A percentile compares a stretch with the other conserved stretches of the same genome.
phyloP scores from a whole-genome alignment of 495 filamentous ascomycete species.

The Aspergillus avenaceus region DNA sequence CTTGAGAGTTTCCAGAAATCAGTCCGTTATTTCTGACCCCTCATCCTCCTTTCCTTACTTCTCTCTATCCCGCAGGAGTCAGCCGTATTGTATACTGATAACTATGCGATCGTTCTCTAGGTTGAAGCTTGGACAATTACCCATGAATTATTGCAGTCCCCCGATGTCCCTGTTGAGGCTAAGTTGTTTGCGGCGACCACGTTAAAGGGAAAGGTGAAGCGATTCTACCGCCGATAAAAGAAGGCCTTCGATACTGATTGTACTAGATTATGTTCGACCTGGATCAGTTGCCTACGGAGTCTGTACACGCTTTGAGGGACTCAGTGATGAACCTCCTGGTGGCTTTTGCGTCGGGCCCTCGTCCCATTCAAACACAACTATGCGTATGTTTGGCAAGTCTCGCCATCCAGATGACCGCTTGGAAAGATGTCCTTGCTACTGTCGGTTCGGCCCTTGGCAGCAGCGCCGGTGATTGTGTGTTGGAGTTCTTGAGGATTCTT shows the following conservation, averaged over 20 bases:
- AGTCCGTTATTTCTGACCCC: constrained; percentile 52
- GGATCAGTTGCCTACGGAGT: constrained; percentile 75
- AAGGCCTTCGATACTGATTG: constrained; percentile 23
- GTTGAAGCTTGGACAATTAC: constrained; percentile 86
- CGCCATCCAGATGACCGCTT: constrained; percentile 91
- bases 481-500: constrained; percentile 94
- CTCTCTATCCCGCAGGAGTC: not conserved
- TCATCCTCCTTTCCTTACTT: constrained; percentile 3
- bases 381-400: constrained; percentile 91
- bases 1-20: constrained; percentile 98
- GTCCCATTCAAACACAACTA: constrained; percentile 88
- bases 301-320: constrained; percentile 71
- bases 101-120: constrained; percentile 36
- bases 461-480: constrained; percentile 73
- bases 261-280: constrained; percentile 75
- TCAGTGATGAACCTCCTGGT: constrained; percentile 77
- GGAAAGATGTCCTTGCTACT: constrained; percentile 86
- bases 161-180: constrained; percentile 67
- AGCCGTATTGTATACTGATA: constrained; percentile 3
- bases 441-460: constrained; percentile 77
- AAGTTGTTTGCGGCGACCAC: constrained; percentile 96
- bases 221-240: constrained; percentile 5
- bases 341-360: constrained; percentile 73
- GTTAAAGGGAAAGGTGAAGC: constrained; percentile 89
- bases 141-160: constrained; percentile 75